These are phyloP conservation scores for Cladosporium sphaerospermum DNA, from an alignment of 2,329 filamentous ascomycete genomes.

Conservation along the genomic window DNA sequence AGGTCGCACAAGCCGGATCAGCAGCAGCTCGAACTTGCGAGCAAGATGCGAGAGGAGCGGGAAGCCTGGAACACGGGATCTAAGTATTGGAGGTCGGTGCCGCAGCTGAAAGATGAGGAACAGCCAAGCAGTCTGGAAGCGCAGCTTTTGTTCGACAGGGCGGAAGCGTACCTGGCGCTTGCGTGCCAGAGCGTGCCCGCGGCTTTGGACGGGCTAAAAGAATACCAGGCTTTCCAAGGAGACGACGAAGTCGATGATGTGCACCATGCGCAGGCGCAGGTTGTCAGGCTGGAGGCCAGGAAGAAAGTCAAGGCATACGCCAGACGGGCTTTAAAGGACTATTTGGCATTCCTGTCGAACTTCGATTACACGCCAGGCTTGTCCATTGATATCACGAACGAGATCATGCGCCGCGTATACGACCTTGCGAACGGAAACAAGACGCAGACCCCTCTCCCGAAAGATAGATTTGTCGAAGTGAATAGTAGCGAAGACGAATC, in stretches of 20 bases:
- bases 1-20: constrained; percentile 41
- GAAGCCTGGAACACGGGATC: constrained; percentile 33
- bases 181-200: constrained; percentile 60
- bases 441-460: constrained; percentile 25
- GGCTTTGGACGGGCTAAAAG: constrained; percentile 47
- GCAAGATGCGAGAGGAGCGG: constrained; percentile 34
- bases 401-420: constrained; percentile 53
- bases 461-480: constrained; percentile 25
- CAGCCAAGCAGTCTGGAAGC: constrained; percentile 70
- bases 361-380: constrained; percentile 75
- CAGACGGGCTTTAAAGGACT: constrained; percentile 70
- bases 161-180: constrained; percentile 63
- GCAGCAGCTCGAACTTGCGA: constrained; percentile 49
- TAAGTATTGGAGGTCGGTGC: constrained; percentile 44
- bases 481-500: constrained; percentile 19
- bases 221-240: constrained; percentile 27
- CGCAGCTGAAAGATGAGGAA: constrained; percentile 53
- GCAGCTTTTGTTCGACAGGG: constrained; percentile 72
- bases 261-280: constrained; percentile 41
- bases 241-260: constrained; percentile 33
- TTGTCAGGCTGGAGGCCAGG: constrained; percentile 51
- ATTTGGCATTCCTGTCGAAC: constrained; percentile 62
- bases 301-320: constrained; percentile 68
- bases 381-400: constrained; percentile 53
- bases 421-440: constrained; percentile 44